phyloP scores from a whole-genome alignment of 371 early-diverging fungal genomes.

The Fennellomyces sp. region DNA sequence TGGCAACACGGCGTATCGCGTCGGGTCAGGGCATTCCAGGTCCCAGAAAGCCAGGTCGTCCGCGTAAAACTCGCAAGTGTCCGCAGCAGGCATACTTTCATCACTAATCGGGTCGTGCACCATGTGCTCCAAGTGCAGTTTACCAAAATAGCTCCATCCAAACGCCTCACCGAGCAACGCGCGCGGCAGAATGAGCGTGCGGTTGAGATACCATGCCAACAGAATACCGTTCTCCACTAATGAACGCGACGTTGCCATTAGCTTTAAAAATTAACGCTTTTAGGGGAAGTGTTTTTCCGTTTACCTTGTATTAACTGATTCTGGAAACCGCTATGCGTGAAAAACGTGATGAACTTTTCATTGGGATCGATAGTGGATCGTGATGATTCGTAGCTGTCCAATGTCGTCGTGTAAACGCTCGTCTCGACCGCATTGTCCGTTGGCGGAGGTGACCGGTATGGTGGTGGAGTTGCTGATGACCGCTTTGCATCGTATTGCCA shows the following conservation, averaged over 20 bases:
- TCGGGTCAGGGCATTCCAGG: slow-evolving; percentile 32
- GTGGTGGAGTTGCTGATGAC: background rate
- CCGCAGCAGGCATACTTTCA: slow-evolving; percentile 11
- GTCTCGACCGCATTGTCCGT: slow-evolving; percentile 1
- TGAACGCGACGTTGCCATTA: background rate
- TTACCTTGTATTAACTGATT: slow-evolving; percentile 60
- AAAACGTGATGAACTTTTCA: slow-evolving; percentile 57
- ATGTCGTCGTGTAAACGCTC: background rate
- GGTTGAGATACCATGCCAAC: slow-evolving; percentile 53
- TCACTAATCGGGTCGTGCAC: slow-evolving; percentile 29
- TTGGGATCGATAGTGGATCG: slow-evolving; percentile 14
- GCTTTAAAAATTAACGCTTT: background rate
- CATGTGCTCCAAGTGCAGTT: slow-evolving; percentile 40
- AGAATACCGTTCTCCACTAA: slow-evolving; percentile 63
- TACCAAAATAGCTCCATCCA: slow-evolving; percentile 46
- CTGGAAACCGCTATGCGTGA: slow-evolving; percentile 64
- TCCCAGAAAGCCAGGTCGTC: slow-evolving; percentile 11
- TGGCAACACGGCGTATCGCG: slow-evolving; percentile 29
- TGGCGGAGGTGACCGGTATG: slow-evolving; percentile 6
- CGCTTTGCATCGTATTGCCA: slow-evolving; percentile 10
- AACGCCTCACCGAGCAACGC: slow-evolving; percentile 57
- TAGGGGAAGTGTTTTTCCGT: background rate
- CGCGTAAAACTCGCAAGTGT: slow-evolving; percentile 12
- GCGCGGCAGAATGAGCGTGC: slow-evolving; percentile 50
- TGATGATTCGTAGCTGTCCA: background rate